Evolutionary conservation across 306 rosid species (phyloP), one percentile per base, ranked within the genome.

Genomic region (Phaseolus lunatus): DNA sequence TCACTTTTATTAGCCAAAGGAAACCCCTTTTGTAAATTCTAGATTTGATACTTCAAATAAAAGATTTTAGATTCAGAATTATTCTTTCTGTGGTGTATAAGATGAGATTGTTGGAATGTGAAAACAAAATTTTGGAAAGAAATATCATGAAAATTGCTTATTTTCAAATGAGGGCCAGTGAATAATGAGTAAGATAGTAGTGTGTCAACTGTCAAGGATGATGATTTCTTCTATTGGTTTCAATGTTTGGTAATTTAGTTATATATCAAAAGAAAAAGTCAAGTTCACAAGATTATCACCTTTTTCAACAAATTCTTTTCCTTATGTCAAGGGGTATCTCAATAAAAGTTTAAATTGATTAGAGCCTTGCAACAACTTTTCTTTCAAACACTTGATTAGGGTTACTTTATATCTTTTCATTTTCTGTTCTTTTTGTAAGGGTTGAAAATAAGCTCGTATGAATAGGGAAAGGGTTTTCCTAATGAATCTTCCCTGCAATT

Each of bases 401-500:
- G 57, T 5, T 20, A 35, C 81, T 85, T 85, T 85, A 73, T 14
- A 62, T 80, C 83, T 44, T 15, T 54, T 67, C 79, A 61, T 68
- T 69, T 52, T 1, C 5, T 56, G 26, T 63, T 47, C 74, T 73
- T 62, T 81, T 33, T 37, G 22, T 44, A 52, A 23, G 65, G 44
- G 80, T 54, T 73, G 71, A 74, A 81, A 81, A 53, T 54, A 67
- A 39, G 67, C 49, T 45, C 11, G 66, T 29, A 48, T 20, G 43
- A 62, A 27, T 37, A 47, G 52, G 8, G 11, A 67, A 72, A 73
- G 52, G 52, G 0, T 68, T 66, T 49, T 54, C 65, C 15, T 57
- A 45, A 67, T 59, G 76, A 85, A 81, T 77, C 76, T 78, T 81
- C 73, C 78, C 85, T 47, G 68, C 81, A 85, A 7, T 78, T 81